Base-by-base conservation (phyloP, 225 moss, liverwort and hornwort species). In the Thuidium tamariscinum region DNA sequence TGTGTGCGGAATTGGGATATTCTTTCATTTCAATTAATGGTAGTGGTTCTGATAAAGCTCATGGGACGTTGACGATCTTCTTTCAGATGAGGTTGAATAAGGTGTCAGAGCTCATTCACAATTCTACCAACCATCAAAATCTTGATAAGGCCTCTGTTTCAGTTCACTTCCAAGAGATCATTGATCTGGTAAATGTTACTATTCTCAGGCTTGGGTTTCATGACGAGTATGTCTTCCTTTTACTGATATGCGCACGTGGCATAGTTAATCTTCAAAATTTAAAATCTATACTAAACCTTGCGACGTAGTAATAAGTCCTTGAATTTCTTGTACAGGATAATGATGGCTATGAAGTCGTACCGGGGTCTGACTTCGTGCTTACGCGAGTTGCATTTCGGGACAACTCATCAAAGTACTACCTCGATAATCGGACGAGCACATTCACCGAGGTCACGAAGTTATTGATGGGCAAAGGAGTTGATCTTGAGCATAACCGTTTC, bases 21-120 rank as follows among this genome's bases (percentile, higher is more conserved):
- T 56, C 5, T 54, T 59, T 14, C 26, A 36, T 74, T 63, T 83
- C 29, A 9, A 23, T 56, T 39, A 27, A 27, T 76, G 25, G 82
- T 36, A 73, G 37, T 59, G 48, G 56, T 65, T 86, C 51, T 42
- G n/a, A 71, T 29, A 63, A 82, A 85, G 67, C 74, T 85, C 39
- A 61, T 85, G 26, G 55, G 71, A 48, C 42, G 63, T 74, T 71
- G 80, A 63, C 36, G 77, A n/a, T 63, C n/a, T 46, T 77, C 71
- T 61, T 86, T 73, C 91, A 99, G 98, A 99, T 99, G 98, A 94
- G 98, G 70, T 89, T 97, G 72, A 99, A 95, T 85, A 99, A 99
- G 91, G 98, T 99, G 74, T 99, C 98, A 54, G 98, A 99, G 88
- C 96, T 99, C 57, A 99, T 99, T 76, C 98, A 99, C 88, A 97